Evolutionary conservation across 78 protist genomes (phyloP), one percentile per base, ranked within the genome.

Genomic region (Polysphondylium violaceum): DNA sequence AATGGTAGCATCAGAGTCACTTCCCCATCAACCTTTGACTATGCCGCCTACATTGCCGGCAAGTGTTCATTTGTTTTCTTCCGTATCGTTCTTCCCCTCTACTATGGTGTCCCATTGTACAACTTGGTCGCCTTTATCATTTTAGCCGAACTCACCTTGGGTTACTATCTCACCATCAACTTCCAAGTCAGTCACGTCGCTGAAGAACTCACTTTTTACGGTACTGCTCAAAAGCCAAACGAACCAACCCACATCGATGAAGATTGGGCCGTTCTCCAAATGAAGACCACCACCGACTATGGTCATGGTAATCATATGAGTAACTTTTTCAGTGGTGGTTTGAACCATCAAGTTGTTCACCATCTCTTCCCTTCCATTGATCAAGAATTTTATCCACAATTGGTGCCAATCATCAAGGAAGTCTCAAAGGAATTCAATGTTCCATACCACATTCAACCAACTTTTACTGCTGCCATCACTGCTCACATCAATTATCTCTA

Each of bases 181-280:
- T 87, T 87, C 93, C 93, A 87, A 60, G 93, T 87, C 31, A 38
- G 59, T 47, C 93, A 87, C 61, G 74, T 87, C 23, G 79, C 91
- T 23, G 79, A 47, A 21, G 91, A 83, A 23, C 33, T 67, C 36
- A 69, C 35, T 14, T 83, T 83, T 63, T 69, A 68, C 29, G 91
- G 60, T 35, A 83, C 91, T 23, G 74, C 91, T n/a, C 12, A 21
- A 8, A 55, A 55, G 27, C 77, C 77, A 41, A 79, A 83, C n/a
- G 91, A 83, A 12, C 79, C 77, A 58, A 2, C 23, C 19, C 74
- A 68, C 31, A 50, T 87, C 59, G 68, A 87, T 47, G 88, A 87
- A 14, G 93, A 87, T 56, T 87, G 93, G 93, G 93, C 93, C 0
- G 60, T 76, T 50, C 40, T 51, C 23, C 93, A 87, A 61, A 33